Conservation (phyloP, 768 basidiomycete species). For the Suillus spraguei region DNA sequence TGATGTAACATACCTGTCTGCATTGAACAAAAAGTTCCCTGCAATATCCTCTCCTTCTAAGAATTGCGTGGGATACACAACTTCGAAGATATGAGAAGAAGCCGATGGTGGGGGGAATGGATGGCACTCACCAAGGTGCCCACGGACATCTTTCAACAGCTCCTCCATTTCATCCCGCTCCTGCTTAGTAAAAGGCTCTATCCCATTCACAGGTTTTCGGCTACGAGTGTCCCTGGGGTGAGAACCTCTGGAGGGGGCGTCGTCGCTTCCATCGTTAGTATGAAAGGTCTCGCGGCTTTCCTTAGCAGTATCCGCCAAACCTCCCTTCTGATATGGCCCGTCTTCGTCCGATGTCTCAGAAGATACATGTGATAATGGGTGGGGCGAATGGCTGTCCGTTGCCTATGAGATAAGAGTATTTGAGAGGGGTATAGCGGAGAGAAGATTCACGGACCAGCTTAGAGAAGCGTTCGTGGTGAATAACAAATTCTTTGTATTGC, state of each 20-base stretch:
- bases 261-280: conserved; percentile 26
- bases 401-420: conserved; percentile 36
- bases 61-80: conserved; percentile 83
- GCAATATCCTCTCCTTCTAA: conserved; percentile 91
- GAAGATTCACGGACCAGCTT: conserved; percentile 53
- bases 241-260: conserved; percentile 21
- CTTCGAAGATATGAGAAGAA: conserved; percentile 40
- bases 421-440: background rate
- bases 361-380: conserved; percentile 55
- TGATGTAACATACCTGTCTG: conserved; percentile 60
- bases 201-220: conserved; percentile 45
- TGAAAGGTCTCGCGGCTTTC: conserved; percentile 21
- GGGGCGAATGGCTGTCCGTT: conserved; percentile 41
- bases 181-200: conserved; percentile 78
- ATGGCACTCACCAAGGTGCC: conserved; percentile 74
- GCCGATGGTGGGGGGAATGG: background rate
- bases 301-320: conserved; percentile 13
- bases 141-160: conserved; percentile 71
- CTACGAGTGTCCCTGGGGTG: conserved; percentile 35
- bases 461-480: conserved; percentile 72
- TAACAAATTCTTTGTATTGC: conserved; percentile 85
- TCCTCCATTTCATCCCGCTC: conserved; percentile 92
- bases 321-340: conserved; percentile 14
- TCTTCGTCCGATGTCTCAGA: conserved; percentile 56
- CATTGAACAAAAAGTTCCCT: conserved; percentile 92